Evolutionary conservation across 1,284 basidiomycete species (phyloP).

Genomic region (Boletus nobilissimus): DNA sequence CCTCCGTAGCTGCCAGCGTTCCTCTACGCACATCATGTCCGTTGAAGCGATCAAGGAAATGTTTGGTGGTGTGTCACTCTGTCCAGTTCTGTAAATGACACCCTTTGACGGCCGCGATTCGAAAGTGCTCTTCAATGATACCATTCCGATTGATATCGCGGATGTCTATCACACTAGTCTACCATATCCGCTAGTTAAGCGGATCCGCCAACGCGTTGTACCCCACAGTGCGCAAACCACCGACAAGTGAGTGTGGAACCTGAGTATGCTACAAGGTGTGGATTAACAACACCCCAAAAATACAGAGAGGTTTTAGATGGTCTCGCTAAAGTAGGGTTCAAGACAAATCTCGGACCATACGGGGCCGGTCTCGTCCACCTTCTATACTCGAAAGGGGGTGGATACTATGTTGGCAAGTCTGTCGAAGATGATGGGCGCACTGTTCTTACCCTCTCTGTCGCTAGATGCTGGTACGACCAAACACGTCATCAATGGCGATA

Average conservation of each 20-base stretch:
- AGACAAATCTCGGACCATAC: conserved; percentile 52
- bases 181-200: conserved; percentile 29
- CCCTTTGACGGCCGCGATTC: background rate
- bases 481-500: conserved; percentile 55
- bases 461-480: conserved; percentile 52
- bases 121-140: conserved; percentile 37
- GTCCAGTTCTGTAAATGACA: background rate
- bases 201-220: conserved; percentile 34
- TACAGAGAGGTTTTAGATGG: conserved; percentile 53
- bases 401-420: conserved; percentile 53
- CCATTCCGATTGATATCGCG: conserved; percentile 41
- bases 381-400: conserved; percentile 49
- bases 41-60: conserved; percentile 20
- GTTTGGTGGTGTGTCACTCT: conserved; percentile 30
- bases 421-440: background rate
- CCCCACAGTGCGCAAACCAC: conserved; percentile 36
- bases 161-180: conserved; percentile 35
- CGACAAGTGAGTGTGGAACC: conserved; percentile 40
- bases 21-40: conserved; percentile 44
- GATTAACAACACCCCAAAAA: background rate
- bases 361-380: conserved; percentile 51
- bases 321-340: conserved; percentile 57
- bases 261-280: background rate
- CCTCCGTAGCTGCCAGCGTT: conserved; percentile 42
- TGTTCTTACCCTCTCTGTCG: background rate